A percentile compares a stretch with the other conserved stretches of the same genome.
These are phyloP conservation scores for Calocybe gangraenosa DNA, from an alignment of 768 basidiomycete genomes.

Conservation along the genomic window DNA sequence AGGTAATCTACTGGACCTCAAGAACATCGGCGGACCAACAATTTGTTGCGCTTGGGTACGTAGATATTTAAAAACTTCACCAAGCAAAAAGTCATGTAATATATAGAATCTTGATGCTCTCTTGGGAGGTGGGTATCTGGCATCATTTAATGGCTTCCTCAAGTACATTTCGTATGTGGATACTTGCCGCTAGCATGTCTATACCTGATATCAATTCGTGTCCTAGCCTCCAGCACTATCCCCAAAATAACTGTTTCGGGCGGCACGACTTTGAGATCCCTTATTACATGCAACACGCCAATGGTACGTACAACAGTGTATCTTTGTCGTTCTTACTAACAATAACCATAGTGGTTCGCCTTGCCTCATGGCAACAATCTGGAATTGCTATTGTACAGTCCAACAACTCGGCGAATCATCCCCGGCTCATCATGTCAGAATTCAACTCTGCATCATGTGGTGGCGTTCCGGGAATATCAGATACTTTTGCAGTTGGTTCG, in stretches of 20 bases:
- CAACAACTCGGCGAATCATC: constrained; percentile 24
- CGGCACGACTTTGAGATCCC: constrained; percentile 31
- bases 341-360: constrained; percentile 27
- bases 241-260: constrained; percentile 42
- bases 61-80: neutral
- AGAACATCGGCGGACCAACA: constrained; percentile 45
- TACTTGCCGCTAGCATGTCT: too few species aligned
- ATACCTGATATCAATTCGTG: neutral
- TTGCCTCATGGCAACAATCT: constrained; percentile 43
- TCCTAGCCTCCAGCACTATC: constrained; percentile 47
- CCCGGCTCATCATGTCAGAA: constrained; percentile 46
- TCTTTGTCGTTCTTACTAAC: constrained; percentile 1
- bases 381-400: constrained; percentile 32
- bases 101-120: constrained; percentile 38
- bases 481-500: constrained; percentile 47
- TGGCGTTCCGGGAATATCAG: constrained; percentile 43
- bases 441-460: constrained; percentile 54
- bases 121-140: constrained; percentile 37
- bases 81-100: neutral
- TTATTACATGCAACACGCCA: constrained; percentile 43
- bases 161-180: constrained; percentile 48
- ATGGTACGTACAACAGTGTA: constrained; percentile 28
- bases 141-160: constrained; percentile 30
- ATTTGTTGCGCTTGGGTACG: constrained; percentile 51
- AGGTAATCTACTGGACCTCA: constrained; percentile 33